Percentiles rank a stretch among this genome's conserved stretches.
These are phyloP conservation scores for Austroboletus niveus DNA, from an alignment of 1,284 basidiomycete genomes.

Conservation along the genomic window DNA sequence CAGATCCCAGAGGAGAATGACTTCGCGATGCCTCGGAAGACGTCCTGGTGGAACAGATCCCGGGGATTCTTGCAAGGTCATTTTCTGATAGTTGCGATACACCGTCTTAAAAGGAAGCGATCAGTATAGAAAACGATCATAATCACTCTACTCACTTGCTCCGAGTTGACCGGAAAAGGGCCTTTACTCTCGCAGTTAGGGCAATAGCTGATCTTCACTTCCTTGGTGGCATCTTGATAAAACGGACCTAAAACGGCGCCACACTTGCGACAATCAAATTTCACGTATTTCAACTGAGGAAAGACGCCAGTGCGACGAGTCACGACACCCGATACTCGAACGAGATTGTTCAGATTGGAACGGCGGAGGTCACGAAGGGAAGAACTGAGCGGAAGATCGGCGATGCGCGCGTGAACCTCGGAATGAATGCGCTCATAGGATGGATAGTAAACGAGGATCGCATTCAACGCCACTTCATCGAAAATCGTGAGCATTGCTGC, in stretches of 20 bases:
- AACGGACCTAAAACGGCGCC: constrained; percentile 92
- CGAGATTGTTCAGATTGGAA: constrained; percentile 90
- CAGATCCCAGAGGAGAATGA: constrained; percentile 95
- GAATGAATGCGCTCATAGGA: constrained; percentile 96
- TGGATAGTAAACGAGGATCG: constrained; percentile 94
- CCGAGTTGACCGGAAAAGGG: constrained; percentile 95
- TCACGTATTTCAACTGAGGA: constrained; percentile 98
- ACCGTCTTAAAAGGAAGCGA: constrained; percentile 68
- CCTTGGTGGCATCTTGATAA: constrained; percentile 94
- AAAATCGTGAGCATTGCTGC: constrained; percentile 92
- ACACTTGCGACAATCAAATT: constrained; percentile 96
- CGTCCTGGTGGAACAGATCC: constrained; percentile 97
- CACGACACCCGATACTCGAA: constrained; percentile 96
- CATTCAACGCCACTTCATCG: constrained; percentile 92
- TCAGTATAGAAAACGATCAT: neutral
- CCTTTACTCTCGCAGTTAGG: constrained; percentile 92
- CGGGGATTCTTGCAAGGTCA: constrained; percentile 99
- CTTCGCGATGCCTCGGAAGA: constrained; percentile 93
- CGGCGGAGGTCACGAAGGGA: constrained; percentile 94
- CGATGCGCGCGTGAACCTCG: constrained; percentile 96
- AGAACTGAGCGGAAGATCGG: constrained; percentile 86
- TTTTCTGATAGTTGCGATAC: constrained; percentile 98
- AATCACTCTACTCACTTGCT: constrained; percentile 58
- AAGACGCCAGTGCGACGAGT: constrained; percentile 96
- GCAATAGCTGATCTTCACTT: constrained; percentile 94